A percentile compares a stretch with the other conserved stretches of the same genome.
Evolutionary conservation across 768 basidiomycete genomes (phyloP).

Genomic region (Termitomyces sp.): DNA sequence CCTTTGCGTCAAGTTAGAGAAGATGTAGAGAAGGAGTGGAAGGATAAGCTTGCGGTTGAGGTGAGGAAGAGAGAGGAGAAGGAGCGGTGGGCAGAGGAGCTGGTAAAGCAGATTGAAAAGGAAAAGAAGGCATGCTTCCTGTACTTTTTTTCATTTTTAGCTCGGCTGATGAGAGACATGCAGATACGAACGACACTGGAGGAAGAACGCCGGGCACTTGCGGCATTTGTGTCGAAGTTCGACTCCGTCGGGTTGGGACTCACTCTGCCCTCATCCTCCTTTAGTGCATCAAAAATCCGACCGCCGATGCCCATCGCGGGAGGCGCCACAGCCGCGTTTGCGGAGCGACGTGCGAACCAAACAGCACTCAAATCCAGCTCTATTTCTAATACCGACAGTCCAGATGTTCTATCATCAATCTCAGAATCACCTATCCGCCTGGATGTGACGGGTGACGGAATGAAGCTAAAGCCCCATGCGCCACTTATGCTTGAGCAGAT

Average conservation of each 20-base stretch:
- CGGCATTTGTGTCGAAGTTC: conserved; percentile 78
- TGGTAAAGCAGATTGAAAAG: conserved; percentile 71
- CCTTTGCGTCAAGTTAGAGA: conserved; percentile 60
- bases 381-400: neutral
- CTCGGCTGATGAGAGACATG: neutral
- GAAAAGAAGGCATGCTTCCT: conserved; percentile 55
- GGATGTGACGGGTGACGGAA: conserved; percentile 20
- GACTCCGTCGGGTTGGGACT: conserved; percentile 61
- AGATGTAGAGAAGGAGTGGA: conserved; percentile 75
- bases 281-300: conserved; percentile 34
- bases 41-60: conserved; percentile 53
- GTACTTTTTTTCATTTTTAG: neutral
- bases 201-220: conserved; percentile 71
- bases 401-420: conserved; percentile 1
- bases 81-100: conserved; percentile 67
- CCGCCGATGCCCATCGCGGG: conserved; percentile 47
- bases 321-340: conserved; percentile 43
- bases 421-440: conserved; percentile 48
- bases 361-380: conserved; percentile 15
- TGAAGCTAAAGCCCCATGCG: conserved; percentile 24
- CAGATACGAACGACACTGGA: conserved; percentile 61
- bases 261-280: conserved; percentile 16
- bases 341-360: conserved; percentile 34
- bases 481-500: conserved; percentile 55
- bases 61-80: conserved; percentile 56